Conservation (phyloP, 495 filamentous ascomycete species). For the Filosporella fistucella region DNA sequence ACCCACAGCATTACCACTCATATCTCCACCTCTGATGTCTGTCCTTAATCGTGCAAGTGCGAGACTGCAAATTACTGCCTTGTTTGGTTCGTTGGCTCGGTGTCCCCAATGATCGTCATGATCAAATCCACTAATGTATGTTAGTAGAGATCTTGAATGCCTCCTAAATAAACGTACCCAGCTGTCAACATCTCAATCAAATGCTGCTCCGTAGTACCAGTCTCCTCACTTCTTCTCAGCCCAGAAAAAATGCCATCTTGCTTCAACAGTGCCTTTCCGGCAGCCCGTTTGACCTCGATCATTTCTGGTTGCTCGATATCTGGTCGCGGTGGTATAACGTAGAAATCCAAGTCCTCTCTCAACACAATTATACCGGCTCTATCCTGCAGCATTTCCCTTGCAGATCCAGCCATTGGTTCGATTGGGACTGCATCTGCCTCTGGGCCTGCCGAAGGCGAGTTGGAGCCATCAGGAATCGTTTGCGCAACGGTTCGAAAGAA, state of each 20-base stretch:
- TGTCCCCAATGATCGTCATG: constrained; percentile 95
- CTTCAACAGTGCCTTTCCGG: constrained; percentile 75
- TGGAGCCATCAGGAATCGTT: constrained; percentile 72
- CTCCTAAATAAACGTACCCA: constrained; percentile 56
- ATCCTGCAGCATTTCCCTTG: constrained; percentile 58
- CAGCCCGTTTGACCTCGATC: constrained; percentile 95
- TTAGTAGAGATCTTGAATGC: constrained; percentile 11
- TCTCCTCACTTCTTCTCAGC: constrained; percentile 88
- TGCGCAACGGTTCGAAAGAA: constrained; percentile 97
- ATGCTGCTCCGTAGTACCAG: constrained; percentile 95
- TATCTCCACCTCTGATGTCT: constrained; percentile 72
- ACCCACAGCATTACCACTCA: constrained; percentile 76
- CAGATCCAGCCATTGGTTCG: constrained; percentile 63
- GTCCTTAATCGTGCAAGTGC: constrained; percentile 89
- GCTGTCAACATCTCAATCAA: constrained; percentile 99
- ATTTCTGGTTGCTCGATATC: constrained; percentile 87
- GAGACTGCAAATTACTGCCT: constrained; percentile 95
- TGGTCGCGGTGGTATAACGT: constrained; percentile 83
- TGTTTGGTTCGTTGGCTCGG: constrained; percentile 91
- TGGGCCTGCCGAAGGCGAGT: constrained; percentile 54
- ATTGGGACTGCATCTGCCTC: constrained; percentile 62
- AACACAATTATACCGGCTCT: constrained; percentile 96
- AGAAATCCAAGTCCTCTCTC: constrained; percentile 95
- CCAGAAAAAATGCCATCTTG: constrained; percentile 98
- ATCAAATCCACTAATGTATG: constrained; percentile 74